Evolutionary conservation across 2,329 filamentous ascomycete species (phyloP).

Genomic region (Cercospora canescens): DNA sequence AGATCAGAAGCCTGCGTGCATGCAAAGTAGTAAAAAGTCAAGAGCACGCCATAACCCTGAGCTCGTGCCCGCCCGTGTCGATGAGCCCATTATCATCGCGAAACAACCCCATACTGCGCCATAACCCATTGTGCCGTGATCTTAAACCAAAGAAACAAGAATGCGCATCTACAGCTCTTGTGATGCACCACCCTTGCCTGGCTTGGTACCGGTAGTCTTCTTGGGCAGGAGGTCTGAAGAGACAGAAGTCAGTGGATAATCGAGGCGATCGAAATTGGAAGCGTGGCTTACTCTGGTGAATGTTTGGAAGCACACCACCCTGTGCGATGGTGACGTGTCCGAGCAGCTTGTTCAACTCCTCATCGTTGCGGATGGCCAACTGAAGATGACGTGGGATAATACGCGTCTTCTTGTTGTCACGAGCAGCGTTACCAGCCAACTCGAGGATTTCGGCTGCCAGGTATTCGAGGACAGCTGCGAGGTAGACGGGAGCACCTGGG

Average conservation of each 20-base stretch:
- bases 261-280: neutral
- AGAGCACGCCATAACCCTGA: conserved; percentile 30
- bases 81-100: conserved; percentile 38
- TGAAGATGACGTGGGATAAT: conserved; percentile 98
- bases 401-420: conserved; percentile 99
- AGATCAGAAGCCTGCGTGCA: conserved; percentile 27
- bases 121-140: conserved; percentile 31
- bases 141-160: conserved; percentile 26
- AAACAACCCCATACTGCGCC: conserved; percentile 35
- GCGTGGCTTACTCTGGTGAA: conserved; percentile 79
- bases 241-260: conserved; percentile 41
- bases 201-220: conserved; percentile 81
- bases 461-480: conserved; percentile 97
- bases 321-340: conserved; percentile 96
- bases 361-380: conserved; percentile 92
- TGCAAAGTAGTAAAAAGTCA: conserved; percentile 23
- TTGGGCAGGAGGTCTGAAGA: conserved; percentile 89
- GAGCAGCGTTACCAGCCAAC: conserved; percentile 95
- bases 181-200: conserved; percentile 82
- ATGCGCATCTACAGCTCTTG: conserved; percentile 78
- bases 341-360: conserved; percentile 98
- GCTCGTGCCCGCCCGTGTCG: conserved; percentile 33
- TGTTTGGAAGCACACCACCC: conserved; percentile 95
- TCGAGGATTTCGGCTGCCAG: conserved; percentile 97
- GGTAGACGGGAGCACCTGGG: conserved; percentile 56